Evolutionary conservation across 768 basidiomycete species (phyloP), one percentile per base, ranked within the genome.

Genomic region (Agrocybe praecox): DNA sequence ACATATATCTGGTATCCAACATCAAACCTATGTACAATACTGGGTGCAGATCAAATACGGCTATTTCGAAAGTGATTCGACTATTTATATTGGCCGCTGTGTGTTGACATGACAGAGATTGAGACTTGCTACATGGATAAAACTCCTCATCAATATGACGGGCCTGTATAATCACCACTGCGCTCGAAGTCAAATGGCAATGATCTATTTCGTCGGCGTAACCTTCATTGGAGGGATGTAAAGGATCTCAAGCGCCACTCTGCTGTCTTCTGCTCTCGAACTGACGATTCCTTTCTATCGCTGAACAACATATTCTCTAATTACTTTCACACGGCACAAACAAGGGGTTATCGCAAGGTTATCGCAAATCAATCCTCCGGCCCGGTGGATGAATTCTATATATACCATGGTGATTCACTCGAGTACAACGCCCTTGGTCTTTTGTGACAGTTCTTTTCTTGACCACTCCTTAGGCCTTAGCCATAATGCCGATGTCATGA

Each of bases 391-490:
- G 36, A 12, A 12, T 40, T 40, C 36, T 29, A 29, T 29, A 40
- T 6, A n/a, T 40, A 15, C 12, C 12, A 40, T 5, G 12, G 5
- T 5, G 55, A 52, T 36, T 54, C 57, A 50, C 36, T 40, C 14
- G 36, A 40, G n/a, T 45, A 56, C 60, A 64, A 57, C 62, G 57
- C 62, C 62, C 59, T 58, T 44, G 17, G 18, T 57, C 46, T 46
- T 47, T 24, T 21, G 33, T 64, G 63, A 64, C 58, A 64, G 63
- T 34, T 60, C 60, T 61, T 64, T 59, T 64, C 47, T 53, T 54
- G 52, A 54, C 36, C 51, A 40, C 56, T 36, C 53, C n/a, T n/a
- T n/a, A n/a, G n/a, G n/a, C n/a, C n/a, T 43, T 46, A 42, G 40
- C 47, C 46, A 52, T 46, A 49, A 21, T 58, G 51, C 57, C 55